Conservation (phyloP, 2,329 filamentous ascomycete genomes). For the Pezicula radicicola region DNA sequence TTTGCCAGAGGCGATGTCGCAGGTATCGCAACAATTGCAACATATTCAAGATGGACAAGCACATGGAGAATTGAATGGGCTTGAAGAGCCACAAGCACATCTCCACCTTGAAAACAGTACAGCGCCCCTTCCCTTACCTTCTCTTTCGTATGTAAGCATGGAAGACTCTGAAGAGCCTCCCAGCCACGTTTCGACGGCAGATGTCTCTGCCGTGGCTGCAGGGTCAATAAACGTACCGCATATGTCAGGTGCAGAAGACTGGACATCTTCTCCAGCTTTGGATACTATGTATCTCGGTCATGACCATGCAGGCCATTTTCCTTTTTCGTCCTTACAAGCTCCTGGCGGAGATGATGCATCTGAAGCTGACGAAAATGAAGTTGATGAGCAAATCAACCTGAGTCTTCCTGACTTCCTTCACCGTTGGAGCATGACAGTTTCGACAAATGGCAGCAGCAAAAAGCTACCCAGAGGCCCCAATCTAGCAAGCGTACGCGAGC, state of each 20-base stretch:
- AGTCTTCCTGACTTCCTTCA: constrained; percentile 48
- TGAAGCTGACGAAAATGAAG: constrained; percentile 27
- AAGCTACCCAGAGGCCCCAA: constrained; percentile 14
- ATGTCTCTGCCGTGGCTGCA: constrained; percentile 2
- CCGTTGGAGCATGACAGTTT: constrained; percentile 35
- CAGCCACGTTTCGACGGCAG: constrained; percentile 6
- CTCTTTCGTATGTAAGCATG: neutral
- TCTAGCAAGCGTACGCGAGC: constrained; percentile 11
- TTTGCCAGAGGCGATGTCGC: constrained; percentile 23
- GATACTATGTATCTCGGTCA: constrained; percentile 6
- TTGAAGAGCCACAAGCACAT: constrained; percentile 16
- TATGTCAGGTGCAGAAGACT: constrained; percentile 3
- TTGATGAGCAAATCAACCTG: constrained; percentile 40
- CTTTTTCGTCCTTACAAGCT: constrained; percentile 3
- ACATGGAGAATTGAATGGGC: constrained; percentile 16
- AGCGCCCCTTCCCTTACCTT: constrained; percentile 19
- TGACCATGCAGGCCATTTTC: constrained; percentile 4
- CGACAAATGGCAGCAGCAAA: constrained; percentile 4
- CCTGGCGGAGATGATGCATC: constrained; percentile 10
- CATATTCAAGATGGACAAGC: constrained; percentile 27
- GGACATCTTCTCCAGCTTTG: constrained; percentile 2
- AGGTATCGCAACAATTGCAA: constrained; percentile 26
- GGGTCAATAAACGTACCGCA: constrained; percentile 2
- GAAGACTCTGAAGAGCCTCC: constrained; percentile 1
- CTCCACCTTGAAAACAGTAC: constrained; percentile 22